Evolutionary conservation across 1,284 basidiomycete genomes (phyloP).

Genomic region (Ceratobasidium sp.): DNA sequence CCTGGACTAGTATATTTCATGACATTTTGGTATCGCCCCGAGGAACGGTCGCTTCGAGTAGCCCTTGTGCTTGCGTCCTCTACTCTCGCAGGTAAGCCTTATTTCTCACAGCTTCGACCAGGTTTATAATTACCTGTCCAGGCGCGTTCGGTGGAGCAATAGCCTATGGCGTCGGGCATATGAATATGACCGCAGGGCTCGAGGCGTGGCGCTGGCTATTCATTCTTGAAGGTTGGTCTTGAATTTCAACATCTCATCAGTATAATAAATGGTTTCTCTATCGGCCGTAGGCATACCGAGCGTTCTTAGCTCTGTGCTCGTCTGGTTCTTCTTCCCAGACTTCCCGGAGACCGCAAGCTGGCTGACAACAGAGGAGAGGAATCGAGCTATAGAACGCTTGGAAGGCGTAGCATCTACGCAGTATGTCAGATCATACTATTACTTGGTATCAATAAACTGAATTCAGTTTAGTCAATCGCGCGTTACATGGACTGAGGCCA

Average conservation of each 20-base stretch:
- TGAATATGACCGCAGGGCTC: slow-evolving; percentile 48
- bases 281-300: slow-evolving; percentile 15
- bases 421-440: neutral
- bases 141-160: slow-evolving; percentile 57
- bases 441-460: neutral
- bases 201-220: slow-evolving; percentile 55
- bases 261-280: neutral
- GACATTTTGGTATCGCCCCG: slow-evolving; percentile 54
- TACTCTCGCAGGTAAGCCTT: slow-evolving; percentile 15
- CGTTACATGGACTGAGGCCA: slow-evolving; percentile 23
- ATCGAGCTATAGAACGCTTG: slow-evolving; percentile 46
- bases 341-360: slow-evolving; percentile 56
- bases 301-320: slow-evolving; percentile 48
- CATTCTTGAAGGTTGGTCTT: slow-evolving; percentile 58
- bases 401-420: slow-evolving; percentile 45
- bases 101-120: neutral
- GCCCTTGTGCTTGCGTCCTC: slow-evolving; percentile 51
- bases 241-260: slow-evolving; percentile 42
- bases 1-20: slow-evolving; percentile 42
- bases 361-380: slow-evolving; percentile 49
- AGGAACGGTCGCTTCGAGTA: slow-evolving; percentile 53
- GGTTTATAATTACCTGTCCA: slow-evolving; percentile 49
- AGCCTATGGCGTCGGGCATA: slow-evolving; percentile 51
- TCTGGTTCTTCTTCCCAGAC: slow-evolving; percentile 55
- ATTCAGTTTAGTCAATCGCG: neutral